These are phyloP conservation scores for Xylaria sp. DNA, from an alignment of 2,329 filamentous ascomycete genomes.

Conservation along the genomic window DNA sequence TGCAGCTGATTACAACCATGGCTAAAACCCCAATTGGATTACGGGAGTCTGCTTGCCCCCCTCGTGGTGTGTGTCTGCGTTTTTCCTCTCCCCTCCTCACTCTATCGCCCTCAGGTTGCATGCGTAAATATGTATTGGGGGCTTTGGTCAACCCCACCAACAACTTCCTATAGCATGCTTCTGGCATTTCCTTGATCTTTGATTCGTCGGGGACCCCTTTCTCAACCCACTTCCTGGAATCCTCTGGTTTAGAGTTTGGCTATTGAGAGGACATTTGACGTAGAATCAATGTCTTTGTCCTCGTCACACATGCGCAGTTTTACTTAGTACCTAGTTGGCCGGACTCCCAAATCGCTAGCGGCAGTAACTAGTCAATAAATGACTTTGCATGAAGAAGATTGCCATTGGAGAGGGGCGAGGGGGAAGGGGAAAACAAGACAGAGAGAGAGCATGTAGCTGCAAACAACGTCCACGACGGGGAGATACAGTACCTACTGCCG, in stretches of 20 bases:
- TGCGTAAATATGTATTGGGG: not conserved
- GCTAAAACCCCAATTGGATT: constrained; percentile 38
- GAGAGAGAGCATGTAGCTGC: not conserved
- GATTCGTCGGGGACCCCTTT: not conserved
- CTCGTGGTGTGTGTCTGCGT: constrained; percentile 36
- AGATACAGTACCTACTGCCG: not conserved
- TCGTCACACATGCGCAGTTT: not conserved
- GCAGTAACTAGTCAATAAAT: not conserved
- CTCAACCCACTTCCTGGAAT: not conserved
- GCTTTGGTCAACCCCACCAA: constrained; percentile 10
- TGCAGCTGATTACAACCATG: constrained; percentile 50
- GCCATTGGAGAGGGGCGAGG: too few species aligned
- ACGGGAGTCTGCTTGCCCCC: constrained; percentile 45
- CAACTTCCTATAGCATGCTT: not conserved
- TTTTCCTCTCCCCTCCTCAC: constrained; percentile 39
- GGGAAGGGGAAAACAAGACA: not conserved
- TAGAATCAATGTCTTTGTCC: not conserved
- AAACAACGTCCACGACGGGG: not conserved
- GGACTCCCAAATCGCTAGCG: not conserved
- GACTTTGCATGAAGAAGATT: not conserved
- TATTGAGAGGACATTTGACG: not conserved
- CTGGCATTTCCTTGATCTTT: not conserved
- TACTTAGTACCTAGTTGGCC: not conserved
- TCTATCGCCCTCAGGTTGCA: not conserved
- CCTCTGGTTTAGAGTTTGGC: constrained; percentile 1